These are phyloP conservation scores for Globisporangium carolinianum DNA, from an alignment of 352 stramenopile species.

Conservation along the genomic window DNA sequence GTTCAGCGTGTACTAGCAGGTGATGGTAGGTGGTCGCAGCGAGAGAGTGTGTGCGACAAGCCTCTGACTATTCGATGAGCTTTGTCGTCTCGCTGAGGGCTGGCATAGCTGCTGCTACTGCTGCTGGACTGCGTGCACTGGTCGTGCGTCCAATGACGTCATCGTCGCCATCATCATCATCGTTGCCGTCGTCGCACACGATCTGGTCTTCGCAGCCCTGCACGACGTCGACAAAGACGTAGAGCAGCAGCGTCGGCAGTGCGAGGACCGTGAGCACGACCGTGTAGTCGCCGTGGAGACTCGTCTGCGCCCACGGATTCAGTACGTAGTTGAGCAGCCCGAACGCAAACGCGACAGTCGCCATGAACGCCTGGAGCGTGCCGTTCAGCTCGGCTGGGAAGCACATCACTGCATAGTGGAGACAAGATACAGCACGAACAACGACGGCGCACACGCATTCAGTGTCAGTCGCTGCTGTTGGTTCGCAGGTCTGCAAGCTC, in stretches of 20 bases:
- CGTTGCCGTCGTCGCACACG: constrained; percentile 23
- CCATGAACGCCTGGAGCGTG: constrained; percentile 72
- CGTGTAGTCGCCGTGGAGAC: constrained; percentile 62
- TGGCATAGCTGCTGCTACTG: not conserved
- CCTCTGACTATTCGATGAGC: constrained; percentile 23
- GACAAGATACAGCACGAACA: no score
- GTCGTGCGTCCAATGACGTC: not conserved
- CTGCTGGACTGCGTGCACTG: not conserved
- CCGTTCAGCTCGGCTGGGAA: constrained; percentile 72
- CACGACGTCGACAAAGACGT: constrained; percentile 56
- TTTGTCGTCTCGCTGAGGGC: constrained; percentile 26
- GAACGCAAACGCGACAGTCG: constrained; percentile 57
- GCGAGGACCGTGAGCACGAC: constrained; percentile 44
- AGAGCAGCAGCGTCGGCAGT: constrained; percentile 47
- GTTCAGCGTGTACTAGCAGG: no score
- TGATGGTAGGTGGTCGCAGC: no score
- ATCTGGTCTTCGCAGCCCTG: constrained; percentile 59
- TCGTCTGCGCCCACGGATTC: constrained; percentile 68
- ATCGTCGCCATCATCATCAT: constrained; percentile 6
- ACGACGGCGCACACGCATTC: no score
- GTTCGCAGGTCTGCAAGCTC: no score
- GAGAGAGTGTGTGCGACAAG: no score
- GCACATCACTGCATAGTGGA: constrained; percentile 53
- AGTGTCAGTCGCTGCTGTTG: no score
- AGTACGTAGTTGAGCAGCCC: constrained; percentile 68